Base-by-base conservation (phyloP, 2,329 filamentous ascomycete genomes). In the Phialophora verrucosa region DNA sequence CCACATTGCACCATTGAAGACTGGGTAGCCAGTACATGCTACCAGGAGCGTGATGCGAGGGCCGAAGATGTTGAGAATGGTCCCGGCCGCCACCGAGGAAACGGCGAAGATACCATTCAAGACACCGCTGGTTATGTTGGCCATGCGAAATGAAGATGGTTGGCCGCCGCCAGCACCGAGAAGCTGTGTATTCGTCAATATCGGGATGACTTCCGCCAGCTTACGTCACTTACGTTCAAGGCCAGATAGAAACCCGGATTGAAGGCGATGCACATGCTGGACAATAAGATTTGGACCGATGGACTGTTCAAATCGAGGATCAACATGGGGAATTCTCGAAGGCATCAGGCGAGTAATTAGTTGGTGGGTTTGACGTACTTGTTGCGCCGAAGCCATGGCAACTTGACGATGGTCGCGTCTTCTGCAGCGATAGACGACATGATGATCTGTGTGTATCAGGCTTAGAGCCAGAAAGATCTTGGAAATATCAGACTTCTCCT, bases 211-310 rank as follows among this genome's bases (percentile, higher is more conserved):
- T 14, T 49, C 23, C 14, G 10, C 25, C 17, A 32, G 4, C 29
- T 31, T 50, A 42, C 17, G 8, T 12, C 31, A 31, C 57, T 31
- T 31, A 59, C 57, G 20, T 29, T 49, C 38, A 59, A 49, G 57
- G 57, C 57, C 2, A 59, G 57, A 23, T 59, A 59, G 25, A 59
- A 49, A 0, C 57, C 57, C 10, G 57, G 57, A 50, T 49, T 59
- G 57, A 59, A 49, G 23, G 38, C 35, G 17, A 59, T 59, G 57
- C 57, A 59, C 38, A 49, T 49, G 14, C 38, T 49, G 12, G 38
- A 59, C 57, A 59, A 23, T 11, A 59, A 29, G 38, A 59, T 59
- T 49, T 59, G 57, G 57, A 59, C 57, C 38, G 57, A 59, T 59
- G 57, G 57, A 49, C 38, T 59, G 57, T 29, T 59, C 35, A 59